phyloP scores from a whole-genome alignment of 257 asterid species.

The Capsicum chinense region DNA sequence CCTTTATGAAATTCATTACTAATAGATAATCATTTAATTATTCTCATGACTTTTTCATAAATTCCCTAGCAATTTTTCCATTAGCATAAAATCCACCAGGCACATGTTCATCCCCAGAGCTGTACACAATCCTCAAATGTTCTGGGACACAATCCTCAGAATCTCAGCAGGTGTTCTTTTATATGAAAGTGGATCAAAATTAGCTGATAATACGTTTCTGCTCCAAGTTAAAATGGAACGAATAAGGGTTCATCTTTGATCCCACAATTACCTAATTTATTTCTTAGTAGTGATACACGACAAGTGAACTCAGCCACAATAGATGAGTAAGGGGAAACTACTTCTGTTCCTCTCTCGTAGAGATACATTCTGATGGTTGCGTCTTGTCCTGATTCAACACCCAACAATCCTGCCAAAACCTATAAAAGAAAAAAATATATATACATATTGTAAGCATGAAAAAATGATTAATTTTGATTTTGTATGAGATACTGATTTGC shows the following conservation, averaged over 20 bases:
- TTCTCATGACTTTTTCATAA: not conserved
- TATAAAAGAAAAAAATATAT: not conserved
- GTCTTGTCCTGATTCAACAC: conserved; percentile 61
- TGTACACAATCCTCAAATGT: conserved; percentile 41
- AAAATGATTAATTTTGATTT: too few species aligned
- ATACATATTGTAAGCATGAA: too few species aligned
- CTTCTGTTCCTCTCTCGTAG: conserved; percentile 35
- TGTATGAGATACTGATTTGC: too few species aligned
- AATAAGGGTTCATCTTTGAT: conserved; percentile 49
- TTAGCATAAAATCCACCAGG: conserved; percentile 55
- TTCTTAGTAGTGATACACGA: conserved; percentile 48
- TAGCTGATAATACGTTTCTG: conserved; percentile 52
- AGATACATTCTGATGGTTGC: conserved; percentile 50
- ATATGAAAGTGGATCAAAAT: conserved; percentile 46
- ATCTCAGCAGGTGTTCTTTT: conserved; percentile 46
- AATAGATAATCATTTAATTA: not conserved
- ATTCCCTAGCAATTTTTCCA: conserved; percentile 49
- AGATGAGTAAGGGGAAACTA: conserved; percentile 42
- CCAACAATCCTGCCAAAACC: conserved; percentile 55
- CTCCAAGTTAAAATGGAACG: conserved; percentile 45
- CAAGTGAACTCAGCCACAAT: conserved; percentile 51
- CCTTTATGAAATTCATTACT: not conserved
- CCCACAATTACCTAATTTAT: conserved; percentile 45
- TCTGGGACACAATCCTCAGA: conserved; percentile 35
- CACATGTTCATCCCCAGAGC: conserved; percentile 41